These are phyloP conservation scores for Pouteria glomerata DNA, from an alignment of 148 eudicot genomes.

Conservation along the genomic window DNA sequence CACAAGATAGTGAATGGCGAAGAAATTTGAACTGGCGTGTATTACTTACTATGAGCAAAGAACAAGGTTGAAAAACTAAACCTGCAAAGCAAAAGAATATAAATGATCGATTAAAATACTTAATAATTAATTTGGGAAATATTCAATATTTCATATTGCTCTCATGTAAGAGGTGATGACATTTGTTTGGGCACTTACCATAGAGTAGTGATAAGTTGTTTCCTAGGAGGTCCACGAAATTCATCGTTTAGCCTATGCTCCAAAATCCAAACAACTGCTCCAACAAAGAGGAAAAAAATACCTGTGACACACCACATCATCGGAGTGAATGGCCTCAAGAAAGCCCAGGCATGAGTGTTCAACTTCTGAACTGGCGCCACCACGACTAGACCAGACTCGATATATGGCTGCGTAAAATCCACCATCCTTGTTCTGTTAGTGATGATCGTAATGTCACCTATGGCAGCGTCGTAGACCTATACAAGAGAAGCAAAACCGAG, in stretches of 20 bases:
- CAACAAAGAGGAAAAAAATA: constrained; percentile 41
- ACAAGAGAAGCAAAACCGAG: not conserved
- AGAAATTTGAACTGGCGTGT: not conserved
- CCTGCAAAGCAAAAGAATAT: constrained; percentile 47
- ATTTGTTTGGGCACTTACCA: too few relatives aligned
- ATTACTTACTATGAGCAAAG: constrained; percentile 64
- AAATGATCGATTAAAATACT: not conserved
- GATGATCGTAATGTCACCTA: constrained; percentile 68
- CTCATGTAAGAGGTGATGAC: too few relatives aligned
- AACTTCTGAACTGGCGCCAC: constrained; percentile 48
- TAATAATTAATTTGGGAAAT: too few relatives aligned
- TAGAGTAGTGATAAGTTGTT: constrained; percentile 22
- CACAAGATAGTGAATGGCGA: too few relatives aligned
- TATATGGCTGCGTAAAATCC: constrained; percentile 68
- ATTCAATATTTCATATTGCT: too few relatives aligned
- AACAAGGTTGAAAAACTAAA: constrained; percentile 79
- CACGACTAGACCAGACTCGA: constrained; percentile 71
- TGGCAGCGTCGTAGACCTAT: constrained; percentile 63
- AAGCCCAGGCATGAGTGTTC: constrained; percentile 51
- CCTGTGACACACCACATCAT: constrained; percentile 51
- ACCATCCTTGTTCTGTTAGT: constrained; percentile 45
- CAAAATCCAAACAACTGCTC: constrained; percentile 54
- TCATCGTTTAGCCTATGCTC: constrained; percentile 70
- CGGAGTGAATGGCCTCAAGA: constrained; percentile 48
- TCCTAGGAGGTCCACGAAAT: constrained; percentile 68